Evolutionary conservation across 2,329 filamentous ascomycete genomes (phyloP).

Genomic region (Alternaria incomplexa): DNA sequence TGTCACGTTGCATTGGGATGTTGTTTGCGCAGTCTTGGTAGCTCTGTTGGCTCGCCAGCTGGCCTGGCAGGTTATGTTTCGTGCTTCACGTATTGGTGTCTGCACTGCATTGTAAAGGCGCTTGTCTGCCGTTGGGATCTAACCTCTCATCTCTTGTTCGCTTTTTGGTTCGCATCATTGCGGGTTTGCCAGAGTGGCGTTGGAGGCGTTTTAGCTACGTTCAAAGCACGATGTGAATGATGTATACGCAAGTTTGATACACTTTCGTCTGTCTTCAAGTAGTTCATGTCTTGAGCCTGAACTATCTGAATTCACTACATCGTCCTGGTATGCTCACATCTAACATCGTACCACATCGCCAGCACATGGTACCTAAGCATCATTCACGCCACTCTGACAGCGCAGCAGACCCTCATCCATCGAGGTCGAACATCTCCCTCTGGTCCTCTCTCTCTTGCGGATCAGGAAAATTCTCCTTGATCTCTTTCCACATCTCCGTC

Average conservation of each 20-base stretch:
- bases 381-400: background rate
- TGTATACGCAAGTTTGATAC: background rate
- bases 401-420: conserved; percentile 29
- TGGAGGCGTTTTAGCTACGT: background rate
- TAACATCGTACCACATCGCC: background rate
- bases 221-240: background rate
- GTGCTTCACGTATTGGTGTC: background rate
- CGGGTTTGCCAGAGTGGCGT: background rate
- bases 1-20: conserved; percentile 10
- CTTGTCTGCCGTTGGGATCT: background rate
- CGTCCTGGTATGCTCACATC: background rate
- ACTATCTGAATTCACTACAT: background rate
- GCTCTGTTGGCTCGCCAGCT: background rate
- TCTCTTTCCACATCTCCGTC: conserved; percentile 57
- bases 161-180: background rate
- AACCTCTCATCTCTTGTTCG: background rate
- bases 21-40: conserved; percentile 9
- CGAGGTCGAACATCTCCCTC: conserved; percentile 53
- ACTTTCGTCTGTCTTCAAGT: background rate
- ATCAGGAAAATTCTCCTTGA: conserved; percentile 57
- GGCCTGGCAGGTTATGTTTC: background rate
- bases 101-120: background rate
- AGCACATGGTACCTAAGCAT: background rate
- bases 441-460: conserved; percentile 56
- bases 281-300: background rate